These are phyloP conservation scores for Metschnikowia anglica DNA, from an alignment of 805 yeast species.

Conservation along the genomic window DNA sequence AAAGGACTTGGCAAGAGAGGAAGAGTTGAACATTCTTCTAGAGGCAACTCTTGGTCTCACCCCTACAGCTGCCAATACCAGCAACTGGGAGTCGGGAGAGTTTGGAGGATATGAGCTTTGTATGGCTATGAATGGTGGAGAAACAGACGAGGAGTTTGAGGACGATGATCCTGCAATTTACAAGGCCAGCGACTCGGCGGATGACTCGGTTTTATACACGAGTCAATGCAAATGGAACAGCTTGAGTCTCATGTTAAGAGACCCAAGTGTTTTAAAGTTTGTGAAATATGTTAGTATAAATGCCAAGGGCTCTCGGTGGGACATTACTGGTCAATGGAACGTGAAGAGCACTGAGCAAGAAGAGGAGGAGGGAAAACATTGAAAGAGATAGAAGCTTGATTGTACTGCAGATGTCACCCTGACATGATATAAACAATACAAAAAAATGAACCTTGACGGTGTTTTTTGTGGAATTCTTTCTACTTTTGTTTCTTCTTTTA, in stretches of 20 bases:
- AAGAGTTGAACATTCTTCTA: slow-evolving; percentile 46
- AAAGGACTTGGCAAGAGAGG: slow-evolving; percentile 34
- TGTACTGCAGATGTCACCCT: too few relatives aligned
- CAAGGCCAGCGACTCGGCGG: slow-evolving; percentile 50
- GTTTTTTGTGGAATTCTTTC: too few relatives aligned
- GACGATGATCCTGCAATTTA: slow-evolving; percentile 87
- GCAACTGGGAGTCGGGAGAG: slow-evolving; percentile 87
- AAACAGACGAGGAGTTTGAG: slow-evolving; percentile 45
- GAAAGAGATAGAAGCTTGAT: neutral
- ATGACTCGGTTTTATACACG: slow-evolving; percentile 75
- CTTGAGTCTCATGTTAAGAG: slow-evolving; percentile 74
- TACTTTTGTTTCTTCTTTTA: too few relatives aligned
- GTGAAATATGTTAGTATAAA: slow-evolving; percentile 86
- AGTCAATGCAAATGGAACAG: slow-evolving; percentile 84
- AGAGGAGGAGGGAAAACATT: slow-evolving; percentile 33
- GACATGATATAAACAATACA: too few relatives aligned
- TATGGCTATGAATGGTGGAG: slow-evolving; percentile 61
- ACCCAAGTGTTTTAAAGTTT: slow-evolving; percentile 83
- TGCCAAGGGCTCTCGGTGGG: slow-evolving; percentile 94
- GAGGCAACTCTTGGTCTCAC: slow-evolving; percentile 85
- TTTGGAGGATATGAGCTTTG: slow-evolving; percentile 92
- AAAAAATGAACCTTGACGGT: too few relatives aligned
- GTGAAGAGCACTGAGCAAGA: slow-evolving; percentile 51
- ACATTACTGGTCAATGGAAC: slow-evolving; percentile 76
- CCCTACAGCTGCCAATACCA: slow-evolving; percentile 53